Evolutionary conservation across 1,284 basidiomycete genomes (phyloP).

Genomic region (Stereum hirsutum): DNA sequence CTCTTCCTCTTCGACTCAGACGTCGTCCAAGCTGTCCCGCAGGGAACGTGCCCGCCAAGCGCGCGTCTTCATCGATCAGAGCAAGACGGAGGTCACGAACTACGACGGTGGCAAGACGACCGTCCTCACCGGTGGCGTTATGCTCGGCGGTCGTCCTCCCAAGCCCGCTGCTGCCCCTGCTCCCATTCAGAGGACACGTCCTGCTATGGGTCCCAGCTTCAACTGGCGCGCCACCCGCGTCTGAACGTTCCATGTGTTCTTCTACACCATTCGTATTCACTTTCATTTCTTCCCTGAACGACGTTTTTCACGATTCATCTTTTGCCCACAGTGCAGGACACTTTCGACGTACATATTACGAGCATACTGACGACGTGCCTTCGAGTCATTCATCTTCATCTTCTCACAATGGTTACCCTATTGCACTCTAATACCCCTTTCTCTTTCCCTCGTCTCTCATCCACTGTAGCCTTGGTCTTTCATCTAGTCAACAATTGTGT

Average conservation of each 20-base stretch:
- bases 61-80: slow-evolving; percentile 59
- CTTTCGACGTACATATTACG: slow-evolving; percentile 17
- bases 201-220: slow-evolving; percentile 13
- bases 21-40: slow-evolving; percentile 42
- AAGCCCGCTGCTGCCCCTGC: slow-evolving; percentile 21
- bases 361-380: slow-evolving; percentile 12
- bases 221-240: slow-evolving; percentile 39
- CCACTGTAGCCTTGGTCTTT: background rate
- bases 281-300: slow-evolving; percentile 9
- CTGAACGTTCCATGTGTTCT: slow-evolving; percentile 17
- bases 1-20: slow-evolving; percentile 20
- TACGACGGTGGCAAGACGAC: slow-evolving; percentile 82
- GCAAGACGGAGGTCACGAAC: slow-evolving; percentile 69
- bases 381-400: background rate
- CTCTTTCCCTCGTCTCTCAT: background rate
- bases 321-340: slow-evolving; percentile 14
- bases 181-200: background rate
- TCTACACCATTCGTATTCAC: slow-evolving; percentile 3
- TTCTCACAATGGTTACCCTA: background rate
- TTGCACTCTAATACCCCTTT: background rate
- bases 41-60: slow-evolving; percentile 58
- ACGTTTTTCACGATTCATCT: slow-evolving; percentile 20
- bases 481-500: slow-evolving; percentile 11
- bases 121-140: slow-evolving; percentile 75
- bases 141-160: slow-evolving; percentile 49